A percentile compares a stretch with the other conserved stretches of the same genome.
phyloP scores from a whole-genome alignment of 352 stramenopile species.

The Phytophthora citricola region DNA sequence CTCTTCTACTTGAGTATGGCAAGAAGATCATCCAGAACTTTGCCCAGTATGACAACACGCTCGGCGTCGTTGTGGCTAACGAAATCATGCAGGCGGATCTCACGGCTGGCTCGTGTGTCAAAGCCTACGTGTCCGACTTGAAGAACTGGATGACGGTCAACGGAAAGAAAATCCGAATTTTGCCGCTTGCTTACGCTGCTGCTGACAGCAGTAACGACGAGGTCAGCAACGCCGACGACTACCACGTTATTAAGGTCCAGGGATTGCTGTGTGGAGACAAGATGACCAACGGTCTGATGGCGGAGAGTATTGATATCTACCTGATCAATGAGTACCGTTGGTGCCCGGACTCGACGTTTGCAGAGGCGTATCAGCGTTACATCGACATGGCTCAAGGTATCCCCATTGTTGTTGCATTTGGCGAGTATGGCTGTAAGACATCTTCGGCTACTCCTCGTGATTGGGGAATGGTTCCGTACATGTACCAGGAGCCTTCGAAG shows the following conservation, averaged over 20 bases:
- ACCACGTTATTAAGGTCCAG: conserved; percentile 85
- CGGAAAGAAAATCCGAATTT: conserved; percentile 80
- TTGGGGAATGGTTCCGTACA: conserved; percentile 84
- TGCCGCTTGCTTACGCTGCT: conserved; percentile 83
- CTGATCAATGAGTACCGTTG: conserved; percentile 91
- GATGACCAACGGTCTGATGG: conserved; percentile 83
- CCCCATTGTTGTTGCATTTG: conserved; percentile 81
- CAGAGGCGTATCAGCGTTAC: conserved; percentile 74
- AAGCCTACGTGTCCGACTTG: conserved; percentile 82
- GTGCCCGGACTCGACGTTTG: conserved; percentile 75
- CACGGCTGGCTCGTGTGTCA: conserved; percentile 80
- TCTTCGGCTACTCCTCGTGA: conserved; percentile 49
- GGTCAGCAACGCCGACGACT: conserved; percentile 74
- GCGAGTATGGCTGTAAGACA: conserved; percentile 85
- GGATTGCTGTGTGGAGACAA: conserved; percentile 85
- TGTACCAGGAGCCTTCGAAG: conserved; percentile 72
- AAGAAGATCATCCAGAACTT: conserved; percentile 92
- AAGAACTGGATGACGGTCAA: conserved; percentile 92
- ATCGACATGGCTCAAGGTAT: conserved; percentile 78
- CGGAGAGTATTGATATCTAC: conserved; percentile 89
- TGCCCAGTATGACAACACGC: conserved; percentile 88
- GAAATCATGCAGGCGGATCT: conserved; percentile 89
- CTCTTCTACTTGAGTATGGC: conserved; percentile 85
- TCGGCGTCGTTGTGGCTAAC: conserved; percentile 85
- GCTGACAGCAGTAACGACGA: conserved; percentile 79